These are phyloP conservation scores for Neurospora discreta DNA, from an alignment of 495 filamentous ascomycete species.

Conservation along the genomic window DNA sequence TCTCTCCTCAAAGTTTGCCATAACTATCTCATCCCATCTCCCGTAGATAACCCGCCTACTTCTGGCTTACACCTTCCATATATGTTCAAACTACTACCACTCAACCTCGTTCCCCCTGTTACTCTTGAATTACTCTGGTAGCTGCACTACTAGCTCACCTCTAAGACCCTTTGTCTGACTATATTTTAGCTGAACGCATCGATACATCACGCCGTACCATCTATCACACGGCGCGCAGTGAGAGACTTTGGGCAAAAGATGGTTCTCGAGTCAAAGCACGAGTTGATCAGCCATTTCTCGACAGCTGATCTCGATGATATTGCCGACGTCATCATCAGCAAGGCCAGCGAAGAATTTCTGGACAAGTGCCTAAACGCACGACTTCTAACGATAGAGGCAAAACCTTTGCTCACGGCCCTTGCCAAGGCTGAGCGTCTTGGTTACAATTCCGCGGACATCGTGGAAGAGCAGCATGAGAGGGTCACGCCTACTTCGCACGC, in stretches of 20 bases:
- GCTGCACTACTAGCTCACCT: not conserved
- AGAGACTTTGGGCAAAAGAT: conserved; percentile 35
- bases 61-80: not conserved
- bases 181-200: conserved; percentile 33
- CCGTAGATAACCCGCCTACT: not conserved
- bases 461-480: conserved; percentile 25
- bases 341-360: conserved; percentile 34
- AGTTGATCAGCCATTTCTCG: conserved; percentile 28
- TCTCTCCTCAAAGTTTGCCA: not conserved
- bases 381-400: conserved; percentile 35
- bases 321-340: conserved; percentile 26
- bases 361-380: conserved; percentile 35
- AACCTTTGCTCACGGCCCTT: conserved; percentile 36
- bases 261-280: conserved; percentile 27
- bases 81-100: not conserved
- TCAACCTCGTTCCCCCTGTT: not conserved
- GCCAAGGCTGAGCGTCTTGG: conserved; percentile 40
- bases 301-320: conserved; percentile 28
- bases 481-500: conserved; percentile 14
- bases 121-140: not conserved
- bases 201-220: conserved; percentile 29
- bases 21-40: not conserved
- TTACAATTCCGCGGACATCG: conserved; percentile 31
- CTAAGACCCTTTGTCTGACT: not conserved
- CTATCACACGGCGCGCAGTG: conserved; percentile 29